These are phyloP conservation scores for Chrysochromulina parva DNA, from an alignment of 78 protist genomes.

Conservation along the genomic window DNA sequence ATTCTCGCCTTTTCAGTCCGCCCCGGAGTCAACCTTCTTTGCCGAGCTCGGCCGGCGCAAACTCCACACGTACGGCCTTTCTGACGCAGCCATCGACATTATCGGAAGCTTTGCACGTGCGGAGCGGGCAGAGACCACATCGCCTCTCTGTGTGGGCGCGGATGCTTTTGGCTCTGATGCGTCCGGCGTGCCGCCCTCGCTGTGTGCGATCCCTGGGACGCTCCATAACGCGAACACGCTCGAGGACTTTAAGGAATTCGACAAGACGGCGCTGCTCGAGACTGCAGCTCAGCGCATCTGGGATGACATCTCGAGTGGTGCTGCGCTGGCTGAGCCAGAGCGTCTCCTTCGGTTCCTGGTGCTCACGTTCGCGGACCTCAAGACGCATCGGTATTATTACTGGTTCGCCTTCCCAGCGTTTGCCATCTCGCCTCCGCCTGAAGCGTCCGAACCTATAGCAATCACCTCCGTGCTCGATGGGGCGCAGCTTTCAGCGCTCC, in stretches of 20 bases:
- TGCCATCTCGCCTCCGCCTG: background rate
- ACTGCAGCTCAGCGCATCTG: constrained; percentile 4
- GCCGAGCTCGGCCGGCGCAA: constrained; percentile 4
- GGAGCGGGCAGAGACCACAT: background rate
- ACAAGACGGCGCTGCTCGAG: constrained; percentile 8
- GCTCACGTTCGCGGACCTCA: constrained; percentile 82
- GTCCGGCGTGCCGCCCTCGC: background rate
- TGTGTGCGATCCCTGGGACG: constrained; percentile 18
- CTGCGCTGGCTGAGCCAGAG: constrained; percentile 34
- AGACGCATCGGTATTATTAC: constrained; percentile 78
- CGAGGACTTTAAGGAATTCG: constrained; percentile 35
- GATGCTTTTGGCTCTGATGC: background rate
- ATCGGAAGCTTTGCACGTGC: background rate
- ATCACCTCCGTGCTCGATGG: background rate
- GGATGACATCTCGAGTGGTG: constrained; percentile 68
- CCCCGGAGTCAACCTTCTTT: background rate
- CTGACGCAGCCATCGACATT: background rate
- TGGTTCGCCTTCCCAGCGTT: constrained; percentile 88
- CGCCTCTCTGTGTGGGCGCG: background rate
- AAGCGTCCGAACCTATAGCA: background rate
- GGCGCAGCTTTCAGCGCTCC: background rate
- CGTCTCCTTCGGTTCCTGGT: constrained; percentile 64
- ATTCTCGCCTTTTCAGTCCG: background rate
- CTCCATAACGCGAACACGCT: constrained; percentile 53
- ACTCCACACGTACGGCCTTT: background rate